Evolutionary conservation across 2,329 filamentous ascomycete genomes (phyloP).

Genomic region (Epichloe sp.): DNA sequence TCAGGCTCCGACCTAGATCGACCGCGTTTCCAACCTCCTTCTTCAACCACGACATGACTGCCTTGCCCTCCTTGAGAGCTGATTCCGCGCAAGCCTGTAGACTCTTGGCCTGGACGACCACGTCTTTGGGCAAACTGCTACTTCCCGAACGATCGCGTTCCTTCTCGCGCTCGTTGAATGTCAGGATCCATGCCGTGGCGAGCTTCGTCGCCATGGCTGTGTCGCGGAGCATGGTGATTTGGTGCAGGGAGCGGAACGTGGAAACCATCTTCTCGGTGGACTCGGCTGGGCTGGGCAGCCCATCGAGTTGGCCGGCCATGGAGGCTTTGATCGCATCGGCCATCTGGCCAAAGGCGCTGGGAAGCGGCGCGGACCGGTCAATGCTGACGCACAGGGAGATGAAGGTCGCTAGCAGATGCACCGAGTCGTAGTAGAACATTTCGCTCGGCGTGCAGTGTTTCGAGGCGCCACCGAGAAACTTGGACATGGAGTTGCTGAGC

Average conservation of each 20-base stretch:
- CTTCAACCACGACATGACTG: conserved; percentile 16
- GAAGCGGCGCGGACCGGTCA: conserved; percentile 11
- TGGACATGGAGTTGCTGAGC: conserved; percentile 29
- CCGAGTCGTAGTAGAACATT: conserved; percentile 27
- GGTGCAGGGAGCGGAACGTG: conserved; percentile 22
- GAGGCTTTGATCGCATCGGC: conserved; percentile 13
- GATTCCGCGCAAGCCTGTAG: conserved; percentile 18
- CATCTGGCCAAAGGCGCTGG: conserved; percentile 15
- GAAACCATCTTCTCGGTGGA: conserved; percentile 10
- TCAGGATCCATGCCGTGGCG: conserved; percentile 20
- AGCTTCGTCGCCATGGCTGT: conserved; percentile 21
- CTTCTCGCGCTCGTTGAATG: conserved; percentile 25
- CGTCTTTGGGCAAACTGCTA: conserved; percentile 25
- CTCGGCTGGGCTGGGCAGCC: conserved; percentile 6
- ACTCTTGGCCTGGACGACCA: conserved; percentile 20
- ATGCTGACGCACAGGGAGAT: conserved; percentile 17
- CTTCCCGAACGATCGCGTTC: conserved; percentile 26
- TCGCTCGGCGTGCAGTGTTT: conserved; percentile 29
- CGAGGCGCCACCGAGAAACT: conserved; percentile 20
- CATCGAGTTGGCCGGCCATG: conserved; percentile 15
- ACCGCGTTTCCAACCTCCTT: conserved; percentile 13
- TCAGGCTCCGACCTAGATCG: conserved; percentile 15
- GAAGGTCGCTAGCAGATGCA: conserved; percentile 27
- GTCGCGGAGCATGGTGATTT: conserved; percentile 25
- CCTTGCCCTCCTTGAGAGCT: conserved; percentile 21